Evolutionary conservation across 2,329 filamentous ascomycete genomes (phyloP), one percentile per base, ranked within the genome.

Genomic region (Trichocomaceae sp.): DNA sequence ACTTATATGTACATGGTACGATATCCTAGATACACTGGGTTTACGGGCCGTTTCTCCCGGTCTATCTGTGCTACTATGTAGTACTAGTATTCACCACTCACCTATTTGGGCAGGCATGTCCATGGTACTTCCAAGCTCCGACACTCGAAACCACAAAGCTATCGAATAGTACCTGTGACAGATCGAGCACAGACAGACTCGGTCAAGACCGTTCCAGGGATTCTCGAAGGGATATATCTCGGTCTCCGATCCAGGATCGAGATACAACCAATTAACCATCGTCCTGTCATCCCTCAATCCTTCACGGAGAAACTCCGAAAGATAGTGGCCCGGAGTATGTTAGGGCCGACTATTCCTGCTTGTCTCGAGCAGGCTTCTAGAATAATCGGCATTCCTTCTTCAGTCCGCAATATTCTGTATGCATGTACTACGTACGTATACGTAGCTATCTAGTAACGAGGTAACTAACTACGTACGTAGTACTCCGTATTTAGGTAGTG

Each of bases 321-420:
- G 29, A 39, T 3, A 42, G 39, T 5, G 19, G 17, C n/a, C 39
- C 39, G 39, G 39, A 42, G 39, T 20, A 22, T 19, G 35, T 39
- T 39, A 39, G 35, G 35, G 35, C 35, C 39, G 39, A 9, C 50
- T 42, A 52, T 20, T 17, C 50, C 50, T 37, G 23, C 7, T 7
- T 26, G 23, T 52, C 35, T 37, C 13, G 50, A 23, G 39, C 8
- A 51, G 39, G 29, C 26, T 51, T 51, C 49, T 39, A 51, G 49
- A 51, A 51, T 45, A 7, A 17, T 22, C 4, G 23, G 23, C 23
- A 7, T n/a, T n/a, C 23, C 7, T 26, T 26, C 12, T 15, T 15
- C 31, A 2, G 2, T 15, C 10, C 31, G 5, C 5, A 8, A 35
- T n/a, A n/a, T n/a, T n/a, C n/a, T n/a, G n/a, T n/a, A n/a, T n/a